A percentile compares a stretch with the other conserved stretches of the same genome.
Evolutionary conservation across 2,329 filamentous ascomycete species (phyloP).

Genomic region (Aureobasidium mangrovei): DNA sequence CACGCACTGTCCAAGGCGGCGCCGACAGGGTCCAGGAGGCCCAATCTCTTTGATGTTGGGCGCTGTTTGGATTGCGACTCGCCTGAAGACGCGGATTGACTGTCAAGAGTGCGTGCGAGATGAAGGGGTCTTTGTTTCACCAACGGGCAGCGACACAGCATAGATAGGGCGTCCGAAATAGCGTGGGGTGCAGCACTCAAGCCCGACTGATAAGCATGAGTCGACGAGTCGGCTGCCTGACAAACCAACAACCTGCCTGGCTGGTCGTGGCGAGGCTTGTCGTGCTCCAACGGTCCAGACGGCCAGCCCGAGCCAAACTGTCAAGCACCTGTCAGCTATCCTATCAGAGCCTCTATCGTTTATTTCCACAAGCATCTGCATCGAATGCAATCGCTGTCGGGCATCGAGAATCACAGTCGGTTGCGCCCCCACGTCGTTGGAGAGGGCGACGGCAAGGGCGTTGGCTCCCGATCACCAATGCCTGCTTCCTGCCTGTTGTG

Average conservation of each 20-base stretch:
- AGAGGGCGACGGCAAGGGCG: constrained; percentile 2
- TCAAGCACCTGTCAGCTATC: neutral
- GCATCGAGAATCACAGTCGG: neutral
- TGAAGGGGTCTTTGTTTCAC: constrained; percentile 5
- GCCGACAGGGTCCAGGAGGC: constrained; percentile 1
- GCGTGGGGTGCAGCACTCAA: constrained; percentile 7
- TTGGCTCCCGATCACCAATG: neutral
- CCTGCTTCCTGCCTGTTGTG: neutral
- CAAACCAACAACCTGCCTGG: neutral
- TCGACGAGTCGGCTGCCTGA: constrained; percentile 1
- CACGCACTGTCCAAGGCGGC: constrained; percentile 4
- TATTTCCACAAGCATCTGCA: neutral
- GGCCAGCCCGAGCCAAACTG: neutral
- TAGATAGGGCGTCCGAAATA: constrained; percentile 4
- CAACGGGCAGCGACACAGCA: constrained; percentile 1
- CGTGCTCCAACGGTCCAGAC: neutral
- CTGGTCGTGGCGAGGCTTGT: neutral
- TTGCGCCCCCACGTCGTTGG: neutral
- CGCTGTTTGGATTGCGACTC: neutral
- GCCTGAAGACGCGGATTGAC: neutral
- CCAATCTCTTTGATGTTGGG: constrained; percentile 8
- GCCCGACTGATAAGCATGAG: constrained; percentile 9
- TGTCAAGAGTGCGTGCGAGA: constrained; percentile 6
- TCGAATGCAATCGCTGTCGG: neutral
- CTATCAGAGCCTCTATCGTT: neutral